These are phyloP conservation scores for Adiantum capillusveneris DNA, from an alignment of 75 land plant species.

Conservation along the genomic window DNA sequence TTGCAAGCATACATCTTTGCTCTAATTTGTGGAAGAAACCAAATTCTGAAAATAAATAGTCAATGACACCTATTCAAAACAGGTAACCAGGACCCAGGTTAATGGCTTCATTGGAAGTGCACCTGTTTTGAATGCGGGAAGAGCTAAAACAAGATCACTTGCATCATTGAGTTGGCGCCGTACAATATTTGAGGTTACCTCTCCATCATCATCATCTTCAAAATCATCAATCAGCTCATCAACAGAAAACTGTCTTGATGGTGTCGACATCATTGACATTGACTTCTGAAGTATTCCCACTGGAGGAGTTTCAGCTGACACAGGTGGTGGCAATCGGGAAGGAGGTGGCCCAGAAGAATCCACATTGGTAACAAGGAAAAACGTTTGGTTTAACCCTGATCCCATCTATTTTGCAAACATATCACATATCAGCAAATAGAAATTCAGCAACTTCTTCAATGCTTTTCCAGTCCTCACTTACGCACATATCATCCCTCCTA, in stretches of 20 bases:
- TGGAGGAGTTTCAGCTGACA: slow-evolving; percentile 37
- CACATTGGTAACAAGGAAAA: slow-evolving; percentile 66
- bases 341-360: slow-evolving; percentile 88
- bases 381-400: slow-evolving; percentile 46
- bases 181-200: slow-evolving; percentile 21
- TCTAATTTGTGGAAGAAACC: too few relatives aligned
- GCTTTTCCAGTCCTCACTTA: too few relatives aligned
- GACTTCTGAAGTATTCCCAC: slow-evolving; percentile 30
- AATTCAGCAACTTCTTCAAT: too few relatives aligned
- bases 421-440: slow-evolving; percentile 1
- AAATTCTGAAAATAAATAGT: too few relatives aligned
- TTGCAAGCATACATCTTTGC: too few relatives aligned
- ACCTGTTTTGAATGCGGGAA: slow-evolving; percentile 89
- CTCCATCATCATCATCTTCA: slow-evolving; percentile 68
- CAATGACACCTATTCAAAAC: too few relatives aligned
- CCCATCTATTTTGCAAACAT: slow-evolving; percentile 34
- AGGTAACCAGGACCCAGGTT: too few relatives aligned
- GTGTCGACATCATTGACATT: slow-evolving; percentile 47
- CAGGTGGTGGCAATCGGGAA: slow-evolving; percentile 55
- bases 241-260: slow-evolving; percentile 43
- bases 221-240: slow-evolving; percentile 68
- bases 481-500: too few relatives aligned
- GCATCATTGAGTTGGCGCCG: slow-evolving; percentile 53
- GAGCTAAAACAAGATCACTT: slow-evolving; percentile 41
- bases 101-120: neutral